Conservation (phyloP, 441 rosid species). For the Pelargonium fulgidum region DNA sequence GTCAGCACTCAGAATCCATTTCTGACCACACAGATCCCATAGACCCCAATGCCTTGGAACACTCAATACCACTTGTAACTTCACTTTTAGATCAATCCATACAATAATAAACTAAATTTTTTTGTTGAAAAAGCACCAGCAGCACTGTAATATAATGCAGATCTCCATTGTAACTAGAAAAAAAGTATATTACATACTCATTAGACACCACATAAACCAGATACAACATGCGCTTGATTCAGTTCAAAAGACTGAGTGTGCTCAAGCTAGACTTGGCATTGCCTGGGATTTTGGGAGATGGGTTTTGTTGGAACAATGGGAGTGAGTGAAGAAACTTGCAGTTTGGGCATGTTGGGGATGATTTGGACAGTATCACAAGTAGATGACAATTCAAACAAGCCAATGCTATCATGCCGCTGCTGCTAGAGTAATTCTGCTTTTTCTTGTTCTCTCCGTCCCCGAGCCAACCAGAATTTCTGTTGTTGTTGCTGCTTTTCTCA, state of each 20-base stretch:
- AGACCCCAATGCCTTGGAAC: too few species aligned
- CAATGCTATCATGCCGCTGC: slow-evolving; percentile 38
- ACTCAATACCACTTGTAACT: too few species aligned
- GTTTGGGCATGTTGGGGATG: slow-evolving; percentile 47
- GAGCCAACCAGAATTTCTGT: not conserved
- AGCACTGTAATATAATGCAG: too few species aligned
- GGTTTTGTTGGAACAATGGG: slow-evolving; percentile 21
- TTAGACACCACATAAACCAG: too few species aligned
- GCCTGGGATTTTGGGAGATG: slow-evolving; percentile 18
- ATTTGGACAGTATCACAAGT: slow-evolving; percentile 43
- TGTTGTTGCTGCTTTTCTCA: slow-evolving; percentile 2
- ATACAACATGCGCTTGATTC: not conserved
- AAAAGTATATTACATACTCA: too few species aligned
- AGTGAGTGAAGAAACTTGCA: slow-evolving; percentile 50
- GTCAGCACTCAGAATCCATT: too few species aligned
- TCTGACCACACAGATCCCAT: too few species aligned
- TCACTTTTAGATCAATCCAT: too few species aligned
- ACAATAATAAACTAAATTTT: too few species aligned
- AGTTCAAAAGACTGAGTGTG: slow-evolving; percentile 43
- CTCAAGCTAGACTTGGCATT: slow-evolving; percentile 19
- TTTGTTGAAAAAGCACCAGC: too few species aligned
- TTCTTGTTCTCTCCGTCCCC: slow-evolving; percentile 16
- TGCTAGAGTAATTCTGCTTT: slow-evolving; percentile 4
- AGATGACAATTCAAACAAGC: slow-evolving; percentile 51
- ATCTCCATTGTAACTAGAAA: too few species aligned